Conservation (phyloP, 495 filamentous ascomycete species). For the Neurospora tetraspora region DNA sequence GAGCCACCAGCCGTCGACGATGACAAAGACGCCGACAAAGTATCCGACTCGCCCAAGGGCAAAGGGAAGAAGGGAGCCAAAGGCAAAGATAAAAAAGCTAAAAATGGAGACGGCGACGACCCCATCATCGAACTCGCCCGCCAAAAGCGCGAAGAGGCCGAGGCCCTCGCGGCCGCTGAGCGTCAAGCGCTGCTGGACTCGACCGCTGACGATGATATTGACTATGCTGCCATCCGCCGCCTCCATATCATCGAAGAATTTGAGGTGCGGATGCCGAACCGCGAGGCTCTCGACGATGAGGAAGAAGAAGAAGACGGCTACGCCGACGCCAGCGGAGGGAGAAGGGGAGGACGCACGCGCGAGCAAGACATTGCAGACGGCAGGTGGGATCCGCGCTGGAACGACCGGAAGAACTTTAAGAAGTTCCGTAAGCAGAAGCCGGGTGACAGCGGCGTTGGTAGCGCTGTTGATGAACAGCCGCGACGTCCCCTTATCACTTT, state of each 20-base stretch:
- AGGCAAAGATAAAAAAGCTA: slow-evolving; percentile 40
- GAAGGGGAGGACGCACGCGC: slow-evolving; percentile 25
- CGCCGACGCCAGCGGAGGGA: not conserved
- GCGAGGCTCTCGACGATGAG: not conserved
- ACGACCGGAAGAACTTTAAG: slow-evolving; percentile 96
- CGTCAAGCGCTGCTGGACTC: slow-evolving; percentile 36
- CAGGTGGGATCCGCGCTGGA: slow-evolving; percentile 87
- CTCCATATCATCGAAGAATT: slow-evolving; percentile 76
- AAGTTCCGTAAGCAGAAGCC: slow-evolving; percentile 54
- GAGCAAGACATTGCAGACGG: slow-evolving; percentile 40
- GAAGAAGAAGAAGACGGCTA: not conserved
- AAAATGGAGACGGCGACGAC: slow-evolving; percentile 41
- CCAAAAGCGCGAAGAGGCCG: slow-evolving; percentile 57
- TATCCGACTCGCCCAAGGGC: slow-evolving; percentile 6
- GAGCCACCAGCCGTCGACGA: not conserved
- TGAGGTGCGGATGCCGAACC: slow-evolving; percentile 41
- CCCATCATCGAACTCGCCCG: slow-evolving; percentile 57
- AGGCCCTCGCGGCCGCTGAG: slow-evolving; percentile 49
- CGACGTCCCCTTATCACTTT: slow-evolving; percentile 55
- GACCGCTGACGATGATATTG: slow-evolving; percentile 46
- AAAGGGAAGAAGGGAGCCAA: slow-evolving; percentile 12
- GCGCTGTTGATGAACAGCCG: not conserved
- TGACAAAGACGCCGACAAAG: slow-evolving; percentile 1
- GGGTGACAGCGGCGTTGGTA: slow-evolving; percentile 35
- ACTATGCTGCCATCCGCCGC: slow-evolving; percentile 60